A percentile compares a stretch with the other conserved stretches of the same genome.
Evolutionary conservation across 1,139 yeast species (phyloP).

Genomic region (Pichia sp.): DNA sequence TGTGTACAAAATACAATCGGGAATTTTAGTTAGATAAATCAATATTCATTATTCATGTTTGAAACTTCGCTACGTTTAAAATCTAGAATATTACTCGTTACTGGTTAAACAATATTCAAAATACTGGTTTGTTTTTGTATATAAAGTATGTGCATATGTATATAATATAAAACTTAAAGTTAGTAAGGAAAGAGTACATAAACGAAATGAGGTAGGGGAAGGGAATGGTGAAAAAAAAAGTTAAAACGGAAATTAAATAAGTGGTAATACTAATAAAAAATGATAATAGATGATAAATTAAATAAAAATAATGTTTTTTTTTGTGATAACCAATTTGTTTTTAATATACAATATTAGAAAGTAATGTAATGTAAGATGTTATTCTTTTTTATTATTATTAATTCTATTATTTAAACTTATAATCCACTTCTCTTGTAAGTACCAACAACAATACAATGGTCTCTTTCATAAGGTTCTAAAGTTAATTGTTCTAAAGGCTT

Average conservation of each 20-base stretch:
- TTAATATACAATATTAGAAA: background rate
- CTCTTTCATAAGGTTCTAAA: conserved; percentile 98
- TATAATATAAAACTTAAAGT: background rate
- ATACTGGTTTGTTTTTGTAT: background rate
- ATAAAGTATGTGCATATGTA: background rate
- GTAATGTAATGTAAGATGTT: background rate
- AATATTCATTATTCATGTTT: background rate
- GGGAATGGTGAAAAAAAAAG: background rate
- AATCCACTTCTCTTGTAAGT: conserved; percentile 88
- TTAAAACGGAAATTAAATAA: background rate
- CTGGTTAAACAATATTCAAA: background rate
- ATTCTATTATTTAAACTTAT: conserved; percentile 26
- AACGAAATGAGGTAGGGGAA: background rate
- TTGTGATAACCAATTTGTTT: background rate
- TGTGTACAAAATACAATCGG: background rate
- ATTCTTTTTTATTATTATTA: background rate
- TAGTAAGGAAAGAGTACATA: conserved; percentile 8
- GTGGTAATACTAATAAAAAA: no score
- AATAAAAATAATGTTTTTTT: background rate
- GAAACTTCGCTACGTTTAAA: background rate
- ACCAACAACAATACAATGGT: conserved; percentile 98
- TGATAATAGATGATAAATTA: background rate
- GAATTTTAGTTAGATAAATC: background rate
- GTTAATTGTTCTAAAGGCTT: conserved; percentile 98
- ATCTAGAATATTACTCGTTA: background rate